phyloP scores from a whole-genome alignment of 257 asterid genomes.

The Apocynum venetum region DNA sequence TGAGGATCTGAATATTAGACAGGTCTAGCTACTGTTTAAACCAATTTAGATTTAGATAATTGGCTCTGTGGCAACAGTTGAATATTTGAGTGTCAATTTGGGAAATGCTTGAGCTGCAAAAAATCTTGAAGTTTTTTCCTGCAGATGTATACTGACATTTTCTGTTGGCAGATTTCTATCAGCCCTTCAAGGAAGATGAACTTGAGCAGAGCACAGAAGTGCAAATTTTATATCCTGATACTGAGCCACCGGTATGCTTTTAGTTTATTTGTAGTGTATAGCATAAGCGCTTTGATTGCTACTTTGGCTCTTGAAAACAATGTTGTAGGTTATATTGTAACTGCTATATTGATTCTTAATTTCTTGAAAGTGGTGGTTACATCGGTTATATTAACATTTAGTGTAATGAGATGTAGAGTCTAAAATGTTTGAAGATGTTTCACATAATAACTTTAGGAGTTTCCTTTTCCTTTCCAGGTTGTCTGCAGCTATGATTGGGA shows the following conservation, averaged over 20 bases:
- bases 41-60: neutral
- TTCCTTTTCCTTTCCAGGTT: slow-evolving; percentile 43
- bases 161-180: slow-evolving; percentile 64
- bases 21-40: neutral
- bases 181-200: slow-evolving; percentile 79
- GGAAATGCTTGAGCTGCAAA: neutral
- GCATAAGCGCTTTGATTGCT: neutral
- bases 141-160: neutral
- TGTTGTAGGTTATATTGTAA: neutral
- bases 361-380: neutral
- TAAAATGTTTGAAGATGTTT: neutral
- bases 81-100: neutral
- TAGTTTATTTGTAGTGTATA: neutral
- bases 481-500: slow-evolving; percentile 94
- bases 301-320: neutral
- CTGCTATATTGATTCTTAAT: neutral
- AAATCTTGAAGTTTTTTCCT: neutral
- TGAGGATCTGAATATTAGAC: neutral
- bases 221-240: slow-evolving; percentile 48
- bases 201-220: slow-evolving; percentile 68
- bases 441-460: neutral
- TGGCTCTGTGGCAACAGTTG: neutral
- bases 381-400: neutral
- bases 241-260: slow-evolving; percentile 72
- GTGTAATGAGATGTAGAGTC: neutral